A percentile compares a stretch with the other conserved stretches of the same genome.
These are phyloP conservation scores for Aspergillus olivimuriae DNA, from an alignment of 495 filamentous ascomycete species.

Conservation along the genomic window DNA sequence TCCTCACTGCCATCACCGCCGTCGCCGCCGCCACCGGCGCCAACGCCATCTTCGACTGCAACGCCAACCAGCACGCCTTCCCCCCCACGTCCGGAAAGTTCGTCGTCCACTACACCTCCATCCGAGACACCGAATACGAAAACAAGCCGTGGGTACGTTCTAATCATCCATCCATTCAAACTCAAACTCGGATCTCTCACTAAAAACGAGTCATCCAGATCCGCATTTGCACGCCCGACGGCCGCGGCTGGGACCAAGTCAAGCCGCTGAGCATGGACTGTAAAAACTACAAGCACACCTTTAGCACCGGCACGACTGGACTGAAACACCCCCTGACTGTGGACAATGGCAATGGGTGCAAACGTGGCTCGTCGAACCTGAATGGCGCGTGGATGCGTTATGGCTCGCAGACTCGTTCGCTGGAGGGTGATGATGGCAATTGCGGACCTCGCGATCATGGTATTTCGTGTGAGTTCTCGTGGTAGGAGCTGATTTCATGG, in stretches of 20 bases:
- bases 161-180: background rate
- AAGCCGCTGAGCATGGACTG: background rate
- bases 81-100: background rate
- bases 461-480: background rate
- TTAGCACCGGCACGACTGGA: background rate
- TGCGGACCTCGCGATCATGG: background rate
- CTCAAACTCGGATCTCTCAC: background rate
- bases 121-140: background rate
- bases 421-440: background rate
- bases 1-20: background rate
- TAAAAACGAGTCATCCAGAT: background rate
- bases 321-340: background rate
- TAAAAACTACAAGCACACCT: background rate
- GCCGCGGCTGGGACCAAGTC: background rate
- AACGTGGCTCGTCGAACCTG: background rate
- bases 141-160: background rate
- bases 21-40: background rate
- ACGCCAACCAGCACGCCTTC: background rate
- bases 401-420: background rate
- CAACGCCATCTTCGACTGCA: conserved; percentile 1
- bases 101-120: background rate
- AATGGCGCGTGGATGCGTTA: background rate
- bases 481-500: too few relatives aligned
- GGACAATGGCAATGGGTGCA: background rate
- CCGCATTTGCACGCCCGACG: background rate